Evolutionary conservation across 2,329 filamentous ascomycete genomes (phyloP), one percentile per base, ranked within the genome.

Genomic region (Leptographium radiaticola): DNA sequence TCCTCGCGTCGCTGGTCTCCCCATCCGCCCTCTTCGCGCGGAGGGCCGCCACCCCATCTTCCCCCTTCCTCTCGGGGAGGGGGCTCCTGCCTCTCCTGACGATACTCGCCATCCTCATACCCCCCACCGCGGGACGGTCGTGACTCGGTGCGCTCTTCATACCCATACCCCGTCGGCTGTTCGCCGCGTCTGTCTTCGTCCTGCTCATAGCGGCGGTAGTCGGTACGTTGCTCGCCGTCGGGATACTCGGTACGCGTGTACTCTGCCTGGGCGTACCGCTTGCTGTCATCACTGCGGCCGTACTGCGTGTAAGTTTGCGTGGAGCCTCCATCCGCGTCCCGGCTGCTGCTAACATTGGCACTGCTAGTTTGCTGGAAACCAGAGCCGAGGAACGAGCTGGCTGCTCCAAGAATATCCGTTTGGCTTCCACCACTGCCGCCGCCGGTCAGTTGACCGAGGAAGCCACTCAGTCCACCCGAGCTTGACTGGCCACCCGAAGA

Each of bases 371-470:
- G 38, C 77, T 70, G 39, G 57, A 62, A 62, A 30, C 58, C 61
- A n/a, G 60, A 58, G 25, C 62, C 63, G 7, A 94, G 75, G 16
- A 90, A 69, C 42, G 79, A 80, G 39, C 77, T 77, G 34, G 86
- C 84, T 38, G 83, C 80, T 53, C 83, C 84, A 13, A 95, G 73
- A 45, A 95, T 70, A 30, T 84, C 83, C 34, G 86, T 84, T 1
- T 89, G 65, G 12, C 79, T 79, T 13, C 44, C 55, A 18, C 45
- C 34, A 45, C 47, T 52, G 20, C 40, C 55, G 20, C 45, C 30
- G 48, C 44, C 52, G 20, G 33, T 6, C 9, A 34, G 30, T 4
- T 18, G 18, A 40, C 50, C 36, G 20, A 58, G 39, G 13, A 58
- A n/a, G 16, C 50, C 49, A 9, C 48, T 38, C 25, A 54, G 45